A percentile compares a stretch with the other conserved stretches of the same genome.
phyloP scores from a whole-genome alignment of 257 asterid species.

The Plantago elongata region DNA sequence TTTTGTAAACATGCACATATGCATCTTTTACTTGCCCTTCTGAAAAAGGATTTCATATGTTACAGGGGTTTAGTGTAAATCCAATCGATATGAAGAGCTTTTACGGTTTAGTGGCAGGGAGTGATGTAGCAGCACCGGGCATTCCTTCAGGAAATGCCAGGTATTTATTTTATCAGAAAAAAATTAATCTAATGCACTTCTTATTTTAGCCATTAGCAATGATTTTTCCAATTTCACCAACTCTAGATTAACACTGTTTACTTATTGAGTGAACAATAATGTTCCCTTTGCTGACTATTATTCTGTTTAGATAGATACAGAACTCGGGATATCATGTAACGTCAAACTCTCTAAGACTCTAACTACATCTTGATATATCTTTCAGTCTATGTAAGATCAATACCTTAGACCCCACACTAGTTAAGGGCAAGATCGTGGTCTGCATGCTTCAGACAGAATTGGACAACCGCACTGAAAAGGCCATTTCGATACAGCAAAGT shows the following conservation, averaged over 20 bases:
- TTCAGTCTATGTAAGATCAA: slow-evolving; percentile 48
- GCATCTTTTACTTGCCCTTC: neutral
- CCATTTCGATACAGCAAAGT: slow-evolving; percentile 26
- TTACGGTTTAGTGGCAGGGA: slow-evolving; percentile 36
- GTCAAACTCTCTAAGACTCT: slow-evolving; percentile 12
- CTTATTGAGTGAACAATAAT: too few species aligned
- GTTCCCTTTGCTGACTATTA: too few species aligned
- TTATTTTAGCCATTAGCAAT: too few species aligned
- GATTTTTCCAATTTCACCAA: too few species aligned
- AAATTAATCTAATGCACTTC: too few species aligned
- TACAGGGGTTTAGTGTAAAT: slow-evolving; percentile 50
- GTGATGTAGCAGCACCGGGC: slow-evolving; percentile 49
- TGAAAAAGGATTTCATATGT: slow-evolving; percentile 17
- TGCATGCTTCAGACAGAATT: slow-evolving; percentile 27
- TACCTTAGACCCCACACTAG: slow-evolving; percentile 41
- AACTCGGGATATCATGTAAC: neutral
- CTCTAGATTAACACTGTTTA: too few species aligned
- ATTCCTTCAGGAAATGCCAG: slow-evolving; percentile 40
- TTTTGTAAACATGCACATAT: neutral
- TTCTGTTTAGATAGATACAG: too few species aligned
- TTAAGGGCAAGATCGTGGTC: slow-evolving; percentile 50
- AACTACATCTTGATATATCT: slow-evolving; percentile 3
- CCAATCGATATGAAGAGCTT: slow-evolving; percentile 33
- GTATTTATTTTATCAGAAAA: slow-evolving; percentile 11
- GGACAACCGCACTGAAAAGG: slow-evolving; percentile 29